These are phyloP conservation scores for Tolypocladium album DNA, from an alignment of 2,329 filamentous ascomycete species.

Conservation along the genomic window DNA sequence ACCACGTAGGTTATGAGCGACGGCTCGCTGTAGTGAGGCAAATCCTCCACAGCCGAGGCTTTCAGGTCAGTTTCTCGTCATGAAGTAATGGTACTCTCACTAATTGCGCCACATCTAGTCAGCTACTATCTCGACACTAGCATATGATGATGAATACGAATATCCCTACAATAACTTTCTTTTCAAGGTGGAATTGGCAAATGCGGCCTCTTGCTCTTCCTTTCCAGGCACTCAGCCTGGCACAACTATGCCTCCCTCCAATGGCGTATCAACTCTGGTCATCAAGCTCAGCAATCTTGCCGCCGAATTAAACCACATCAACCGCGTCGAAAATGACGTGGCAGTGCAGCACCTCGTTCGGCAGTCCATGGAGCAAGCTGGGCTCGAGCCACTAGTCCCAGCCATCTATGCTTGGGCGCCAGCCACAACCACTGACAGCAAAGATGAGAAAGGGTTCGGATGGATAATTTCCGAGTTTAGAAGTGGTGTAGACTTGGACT, in stretches of 20 bases:
- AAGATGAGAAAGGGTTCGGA: slow-evolving; percentile 6
- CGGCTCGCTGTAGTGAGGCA: slow-evolving; percentile 5
- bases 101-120: not conserved
- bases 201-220: slow-evolving; percentile 2
- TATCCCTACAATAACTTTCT: slow-evolving; percentile 15
- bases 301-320: slow-evolving; percentile 11
- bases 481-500: slow-evolving; percentile 10
- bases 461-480: slow-evolving; percentile 15
- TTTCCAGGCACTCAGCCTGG: slow-evolving; percentile 8
- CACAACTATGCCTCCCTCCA: slow-evolving; percentile 3
- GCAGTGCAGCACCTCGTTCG: slow-evolving; percentile 10
- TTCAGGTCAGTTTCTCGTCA: slow-evolving; percentile 1
- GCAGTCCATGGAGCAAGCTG: slow-evolving; percentile 4
- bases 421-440: not conserved
- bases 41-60: slow-evolving; percentile 4
- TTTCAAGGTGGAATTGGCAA: slow-evolving; percentile 10
- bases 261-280: slow-evolving; percentile 7
- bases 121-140: slow-evolving; percentile 7
- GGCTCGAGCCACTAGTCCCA: slow-evolving; percentile 7
- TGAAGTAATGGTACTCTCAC: not conserved
- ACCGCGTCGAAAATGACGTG: slow-evolving; percentile 17
- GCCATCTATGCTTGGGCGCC: slow-evolving; percentile 12
- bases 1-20: slow-evolving; percentile 6
- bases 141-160: slow-evolving; percentile 7
- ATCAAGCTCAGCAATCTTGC: slow-evolving; percentile 14